Conservation (phyloP, 345 rosid genomes). For the Pseudoturritis turrita region DNA sequence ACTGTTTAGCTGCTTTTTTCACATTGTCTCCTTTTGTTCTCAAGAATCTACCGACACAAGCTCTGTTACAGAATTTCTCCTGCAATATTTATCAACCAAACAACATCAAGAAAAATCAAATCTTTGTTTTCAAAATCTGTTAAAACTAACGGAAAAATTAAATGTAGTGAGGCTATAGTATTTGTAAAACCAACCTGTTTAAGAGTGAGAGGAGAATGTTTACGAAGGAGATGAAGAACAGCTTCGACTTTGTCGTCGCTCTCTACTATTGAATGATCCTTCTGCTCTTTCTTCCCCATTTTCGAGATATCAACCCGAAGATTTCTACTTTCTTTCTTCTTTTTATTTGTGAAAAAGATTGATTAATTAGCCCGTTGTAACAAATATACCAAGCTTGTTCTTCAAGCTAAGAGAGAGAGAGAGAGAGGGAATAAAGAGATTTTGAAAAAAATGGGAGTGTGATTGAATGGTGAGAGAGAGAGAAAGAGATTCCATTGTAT, state of each 20-base stretch:
- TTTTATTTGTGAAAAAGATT: background rate
- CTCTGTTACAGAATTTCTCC: conserved; percentile 85
- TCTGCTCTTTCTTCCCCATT: conserved; percentile 77
- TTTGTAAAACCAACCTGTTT: conserved; percentile 55
- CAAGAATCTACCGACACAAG: conserved; percentile 72
- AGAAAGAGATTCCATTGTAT: conserved; percentile 24
- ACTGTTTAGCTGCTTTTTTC: conserved; percentile 81
- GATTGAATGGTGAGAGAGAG: conserved; percentile 16
- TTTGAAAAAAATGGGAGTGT: conserved; percentile 18
- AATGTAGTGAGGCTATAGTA: background rate
- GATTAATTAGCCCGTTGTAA: conserved; percentile 15
- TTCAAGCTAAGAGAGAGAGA: conserved; percentile 17
- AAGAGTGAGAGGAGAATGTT: conserved; percentile 76
- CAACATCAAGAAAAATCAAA: background rate
- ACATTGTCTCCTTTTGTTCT: conserved; percentile 69
- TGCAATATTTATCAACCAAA: conserved; percentile 25
- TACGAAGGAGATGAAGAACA: conserved; percentile 65
- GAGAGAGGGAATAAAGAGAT: conserved; percentile 2
- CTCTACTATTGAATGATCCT: conserved; percentile 11
- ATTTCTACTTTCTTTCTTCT: background rate
- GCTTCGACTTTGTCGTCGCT: conserved; percentile 49
- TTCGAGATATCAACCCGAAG: background rate
- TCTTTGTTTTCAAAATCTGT: background rate
- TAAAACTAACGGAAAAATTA: background rate
- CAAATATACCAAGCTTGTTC: conserved; percentile 31